phyloP scores from a whole-genome alignment of 1,139 yeast genomes.

The Arxiozyma slooffiae region DNA sequence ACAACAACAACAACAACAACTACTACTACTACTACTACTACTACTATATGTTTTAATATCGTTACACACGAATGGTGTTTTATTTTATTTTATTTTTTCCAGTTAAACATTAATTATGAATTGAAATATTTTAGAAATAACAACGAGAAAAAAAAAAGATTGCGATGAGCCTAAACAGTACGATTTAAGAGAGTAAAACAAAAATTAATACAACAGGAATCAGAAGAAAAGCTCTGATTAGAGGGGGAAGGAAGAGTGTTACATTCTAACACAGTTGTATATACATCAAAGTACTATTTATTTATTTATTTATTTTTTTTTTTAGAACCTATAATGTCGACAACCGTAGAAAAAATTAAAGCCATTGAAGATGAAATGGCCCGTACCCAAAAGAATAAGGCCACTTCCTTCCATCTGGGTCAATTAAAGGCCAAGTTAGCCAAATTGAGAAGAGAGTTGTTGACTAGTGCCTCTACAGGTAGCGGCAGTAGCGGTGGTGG shows the following conservation, averaged over 20 bases:
- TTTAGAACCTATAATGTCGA: conserved; percentile 41
- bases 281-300: too few species aligned
- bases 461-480: conserved; percentile 65
- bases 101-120: background rate
- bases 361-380: conserved; percentile 94
- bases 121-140: background rate
- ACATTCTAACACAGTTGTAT: too few species aligned
- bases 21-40: too few species aligned
- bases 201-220: too few species aligned
- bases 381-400: conserved; percentile 89
- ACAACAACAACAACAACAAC: too few species aligned
- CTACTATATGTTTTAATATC: too few species aligned
- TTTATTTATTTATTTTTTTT: too few species aligned
- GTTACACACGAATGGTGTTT: too few species aligned
- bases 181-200: background rate
- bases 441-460: conserved; percentile 79
- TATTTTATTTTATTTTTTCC: too few species aligned
- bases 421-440: conserved; percentile 94
- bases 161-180: conserved; percentile 2
- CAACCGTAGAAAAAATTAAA: conserved; percentile 82
- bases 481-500: conserved; percentile 90
- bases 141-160: too few species aligned
- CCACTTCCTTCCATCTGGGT: conserved; percentile 92
- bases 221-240: too few species aligned
- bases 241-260: too few species aligned